Conservation (phyloP, 1,284 basidiomycete species). For the Polyporus tsugae region DNA sequence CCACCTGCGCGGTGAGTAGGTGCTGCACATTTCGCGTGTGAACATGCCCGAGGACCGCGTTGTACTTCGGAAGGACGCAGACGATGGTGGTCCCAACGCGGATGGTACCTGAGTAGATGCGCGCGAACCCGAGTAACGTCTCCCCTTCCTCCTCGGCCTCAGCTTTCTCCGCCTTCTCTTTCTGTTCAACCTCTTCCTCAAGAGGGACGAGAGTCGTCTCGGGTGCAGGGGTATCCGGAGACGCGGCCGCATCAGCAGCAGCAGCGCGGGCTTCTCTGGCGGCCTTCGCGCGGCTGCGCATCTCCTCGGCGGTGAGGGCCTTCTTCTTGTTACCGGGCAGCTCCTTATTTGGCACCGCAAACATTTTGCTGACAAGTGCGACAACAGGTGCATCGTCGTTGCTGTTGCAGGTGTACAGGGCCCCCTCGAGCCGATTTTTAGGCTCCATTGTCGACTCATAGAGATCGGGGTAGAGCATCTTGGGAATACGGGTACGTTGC, state of each 20-base stretch:
- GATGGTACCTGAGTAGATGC: conserved; percentile 92
- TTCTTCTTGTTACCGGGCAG: conserved; percentile 88
- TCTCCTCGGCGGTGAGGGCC: conserved; percentile 86
- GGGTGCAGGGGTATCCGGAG: conserved; percentile 29
- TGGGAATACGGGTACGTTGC: conserved; percentile 87
- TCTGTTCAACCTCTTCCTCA: conserved; percentile 37
- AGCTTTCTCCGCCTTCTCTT: conserved; percentile 32
- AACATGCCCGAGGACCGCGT: conserved; percentile 66
- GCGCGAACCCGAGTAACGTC: conserved; percentile 89
- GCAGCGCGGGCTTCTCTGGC: conserved; percentile 61
- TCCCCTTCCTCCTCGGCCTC: conserved; percentile 56
- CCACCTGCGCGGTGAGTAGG: conserved; percentile 69
- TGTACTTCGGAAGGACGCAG: conserved; percentile 92
- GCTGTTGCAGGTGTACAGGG: conserved; percentile 82
- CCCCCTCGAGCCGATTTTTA: conserved; percentile 82
- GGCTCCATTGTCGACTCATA: conserved; percentile 65
- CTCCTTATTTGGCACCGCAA: conserved; percentile 84
- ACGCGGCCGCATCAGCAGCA: conserved; percentile 38
- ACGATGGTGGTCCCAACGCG: conserved; percentile 71
- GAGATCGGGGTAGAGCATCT: conserved; percentile 90
- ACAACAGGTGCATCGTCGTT: conserved; percentile 68
- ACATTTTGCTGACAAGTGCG: conserved; percentile 99
- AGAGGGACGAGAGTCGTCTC: conserved; percentile 34
- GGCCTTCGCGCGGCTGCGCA: conserved; percentile 75
- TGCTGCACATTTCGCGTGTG: conserved; percentile 81